These are phyloP conservation scores for Delonix regia DNA, from an alignment of 306 rosid species.

Conservation along the genomic window DNA sequence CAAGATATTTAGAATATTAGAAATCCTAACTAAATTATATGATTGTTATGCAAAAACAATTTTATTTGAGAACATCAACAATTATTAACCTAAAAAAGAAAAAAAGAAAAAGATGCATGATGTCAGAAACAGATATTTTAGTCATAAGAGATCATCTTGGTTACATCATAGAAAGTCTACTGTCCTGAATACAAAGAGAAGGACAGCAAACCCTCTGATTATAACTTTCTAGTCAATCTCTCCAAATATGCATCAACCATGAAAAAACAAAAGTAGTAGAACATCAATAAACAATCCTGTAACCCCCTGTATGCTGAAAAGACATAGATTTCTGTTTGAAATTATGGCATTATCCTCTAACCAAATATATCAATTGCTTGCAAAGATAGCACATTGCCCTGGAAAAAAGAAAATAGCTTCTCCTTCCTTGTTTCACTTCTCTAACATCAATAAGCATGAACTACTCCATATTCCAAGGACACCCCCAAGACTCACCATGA, in stretches of 20 bases:
- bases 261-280: background rate
- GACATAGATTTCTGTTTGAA: too few relatives aligned
- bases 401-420: background rate
- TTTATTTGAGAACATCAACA: background rate
- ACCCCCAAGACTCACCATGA: conserved; percentile 2
- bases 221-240: background rate
- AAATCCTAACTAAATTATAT: background rate
- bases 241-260: background rate
- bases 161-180: background rate
- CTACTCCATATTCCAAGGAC: background rate
- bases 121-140: too few relatives aligned
- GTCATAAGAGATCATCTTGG: background rate
- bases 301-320: too few relatives aligned
- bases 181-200: background rate
- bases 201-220: background rate
- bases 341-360: too few relatives aligned
- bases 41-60: background rate
- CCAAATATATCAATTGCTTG: background rate
- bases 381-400: background rate
- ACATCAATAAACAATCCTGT: background rate
- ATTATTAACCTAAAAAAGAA: background rate
- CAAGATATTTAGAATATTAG: background rate
- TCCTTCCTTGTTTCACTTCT: background rate
- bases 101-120: too few relatives aligned
- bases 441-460: background rate